A percentile compares a stretch with the other conserved stretches of the same genome.
phyloP scores from a whole-genome alignment of 345 rosid genomes.

The Hypericum perforatum region DNA sequence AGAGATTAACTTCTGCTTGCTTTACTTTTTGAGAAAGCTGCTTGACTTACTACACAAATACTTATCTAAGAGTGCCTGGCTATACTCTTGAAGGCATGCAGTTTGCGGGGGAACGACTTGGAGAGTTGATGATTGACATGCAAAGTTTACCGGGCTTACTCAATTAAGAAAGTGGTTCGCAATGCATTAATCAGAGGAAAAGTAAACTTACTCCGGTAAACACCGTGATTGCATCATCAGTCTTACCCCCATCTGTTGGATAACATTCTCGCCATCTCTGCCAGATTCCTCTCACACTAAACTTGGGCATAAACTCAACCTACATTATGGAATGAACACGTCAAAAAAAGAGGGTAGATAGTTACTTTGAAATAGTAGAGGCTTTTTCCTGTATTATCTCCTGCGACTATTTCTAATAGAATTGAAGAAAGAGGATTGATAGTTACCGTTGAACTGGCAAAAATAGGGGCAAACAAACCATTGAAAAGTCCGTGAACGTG shows the following conservation, averaged over 20 bases:
- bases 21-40: too few species aligned
- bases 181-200: not conserved
- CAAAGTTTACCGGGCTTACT: too few species aligned
- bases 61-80: too few species aligned
- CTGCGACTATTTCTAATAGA: not conserved
- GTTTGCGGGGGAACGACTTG: too few species aligned
- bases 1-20: too few species aligned
- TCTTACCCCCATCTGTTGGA: constrained; percentile 41
- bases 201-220: constrained; percentile 78
- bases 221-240: constrained; percentile 56
- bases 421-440: not conserved
- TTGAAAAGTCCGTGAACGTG: constrained; percentile 96
- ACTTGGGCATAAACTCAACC: constrained; percentile 94
- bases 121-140: too few species aligned
- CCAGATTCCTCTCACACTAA: constrained; percentile 94
- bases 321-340: constrained; percentile 21
- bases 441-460: constrained; percentile 68
- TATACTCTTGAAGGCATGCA: too few species aligned
- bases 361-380: constrained; percentile 1
- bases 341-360: constrained; percentile 6
- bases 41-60: too few species aligned
- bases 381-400: not conserved
- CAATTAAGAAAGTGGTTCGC: too few species aligned
- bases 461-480: constrained; percentile 78
- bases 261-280: constrained; percentile 87